Evolutionary conservation across 2,329 filamentous ascomycete species (phyloP).

Genomic region (Trichoderma asperellum): DNA sequence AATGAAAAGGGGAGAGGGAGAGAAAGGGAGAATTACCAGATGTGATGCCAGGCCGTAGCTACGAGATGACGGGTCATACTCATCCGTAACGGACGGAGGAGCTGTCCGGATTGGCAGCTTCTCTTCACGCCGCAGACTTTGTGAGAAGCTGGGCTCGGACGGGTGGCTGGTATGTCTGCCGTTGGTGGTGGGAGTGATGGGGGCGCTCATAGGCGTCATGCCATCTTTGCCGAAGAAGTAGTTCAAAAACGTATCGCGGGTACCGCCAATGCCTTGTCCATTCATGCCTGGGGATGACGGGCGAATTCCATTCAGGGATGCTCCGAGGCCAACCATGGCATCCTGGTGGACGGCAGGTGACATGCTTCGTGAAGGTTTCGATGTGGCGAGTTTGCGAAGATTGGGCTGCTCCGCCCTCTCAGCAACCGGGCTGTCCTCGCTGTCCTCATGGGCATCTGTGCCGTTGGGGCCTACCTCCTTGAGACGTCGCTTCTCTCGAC

Average conservation of each 20-base stretch:
- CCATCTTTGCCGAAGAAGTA: slow-evolving; percentile 99
- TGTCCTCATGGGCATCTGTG: slow-evolving; percentile 69
- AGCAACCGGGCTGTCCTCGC: slow-evolving; percentile 50
- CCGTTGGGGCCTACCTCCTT: slow-evolving; percentile 88
- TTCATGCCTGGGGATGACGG: slow-evolving; percentile 59
- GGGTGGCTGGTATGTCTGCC: slow-evolving; percentile 75
- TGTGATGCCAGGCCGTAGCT: slow-evolving; percentile 53
- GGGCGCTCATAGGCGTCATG: slow-evolving; percentile 46
- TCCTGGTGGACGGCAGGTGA: slow-evolving; percentile 77
- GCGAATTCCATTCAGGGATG: slow-evolving; percentile 65
- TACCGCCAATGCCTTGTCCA: slow-evolving; percentile 61
- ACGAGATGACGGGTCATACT: slow-evolving; percentile 48
- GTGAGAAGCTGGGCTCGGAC: slow-evolving; percentile 78
- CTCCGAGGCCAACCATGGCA: slow-evolving; percentile 64
- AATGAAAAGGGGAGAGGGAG: no score
- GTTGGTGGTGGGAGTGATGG: slow-evolving; percentile 39
- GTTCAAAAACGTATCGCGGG: slow-evolving; percentile 91
- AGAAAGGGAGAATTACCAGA: slow-evolving; percentile 55
- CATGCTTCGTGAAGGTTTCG: slow-evolving; percentile 69
- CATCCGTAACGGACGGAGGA: slow-evolving; percentile 47
- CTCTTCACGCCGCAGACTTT: slow-evolving; percentile 77
- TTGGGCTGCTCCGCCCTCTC: slow-evolving; percentile 61
- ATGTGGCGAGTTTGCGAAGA: slow-evolving; percentile 38
- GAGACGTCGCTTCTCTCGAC: slow-evolving; percentile 77
- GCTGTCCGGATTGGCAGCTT: slow-evolving; percentile 58